phyloP scores from a whole-genome alignment of 306 rosid genomes.

The Boehmeria nivea region DNA sequence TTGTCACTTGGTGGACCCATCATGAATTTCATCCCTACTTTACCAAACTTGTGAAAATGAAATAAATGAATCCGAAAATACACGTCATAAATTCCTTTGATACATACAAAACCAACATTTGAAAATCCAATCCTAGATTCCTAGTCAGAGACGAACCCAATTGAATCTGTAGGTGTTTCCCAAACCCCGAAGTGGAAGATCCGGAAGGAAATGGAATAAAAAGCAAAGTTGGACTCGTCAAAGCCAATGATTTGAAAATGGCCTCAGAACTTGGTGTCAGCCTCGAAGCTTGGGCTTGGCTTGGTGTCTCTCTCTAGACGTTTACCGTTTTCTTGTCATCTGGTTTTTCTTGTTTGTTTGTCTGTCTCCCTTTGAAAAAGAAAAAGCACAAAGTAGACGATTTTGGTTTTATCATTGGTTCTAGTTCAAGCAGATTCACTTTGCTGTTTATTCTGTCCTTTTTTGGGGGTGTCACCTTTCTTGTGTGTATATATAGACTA shows the following conservation, averaged over 20 bases:
- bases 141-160: too few species aligned
- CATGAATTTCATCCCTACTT: too few species aligned
- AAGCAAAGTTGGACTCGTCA: conserved; percentile 65
- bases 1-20: too few species aligned
- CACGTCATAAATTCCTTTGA: too few species aligned
- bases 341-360: background rate
- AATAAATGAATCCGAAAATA: too few species aligned
- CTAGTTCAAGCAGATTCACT: conserved; percentile 1
- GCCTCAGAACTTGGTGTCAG: conserved; percentile 30
- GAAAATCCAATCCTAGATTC: too few species aligned
- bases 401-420: background rate
- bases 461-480: background rate
- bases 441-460: conserved; percentile 14
- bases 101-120: too few species aligned
- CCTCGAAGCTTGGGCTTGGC: conserved; percentile 35
- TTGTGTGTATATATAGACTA: background rate
- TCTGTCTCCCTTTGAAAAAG: conserved; percentile 9
- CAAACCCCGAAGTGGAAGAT: too few species aligned
- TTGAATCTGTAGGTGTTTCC: too few species aligned
- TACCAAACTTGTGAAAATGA: too few species aligned
- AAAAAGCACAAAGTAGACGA: conserved; percentile 12
- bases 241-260: conserved; percentile 56
- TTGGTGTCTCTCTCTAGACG: conserved; percentile 4
- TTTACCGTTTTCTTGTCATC: conserved; percentile 9
- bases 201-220: conserved; percentile 2